Evolutionary conservation across 306 rosid genomes (phyloP), one percentile per base, ranked within the genome.

Genomic region (Cicer cuneatum): DNA sequence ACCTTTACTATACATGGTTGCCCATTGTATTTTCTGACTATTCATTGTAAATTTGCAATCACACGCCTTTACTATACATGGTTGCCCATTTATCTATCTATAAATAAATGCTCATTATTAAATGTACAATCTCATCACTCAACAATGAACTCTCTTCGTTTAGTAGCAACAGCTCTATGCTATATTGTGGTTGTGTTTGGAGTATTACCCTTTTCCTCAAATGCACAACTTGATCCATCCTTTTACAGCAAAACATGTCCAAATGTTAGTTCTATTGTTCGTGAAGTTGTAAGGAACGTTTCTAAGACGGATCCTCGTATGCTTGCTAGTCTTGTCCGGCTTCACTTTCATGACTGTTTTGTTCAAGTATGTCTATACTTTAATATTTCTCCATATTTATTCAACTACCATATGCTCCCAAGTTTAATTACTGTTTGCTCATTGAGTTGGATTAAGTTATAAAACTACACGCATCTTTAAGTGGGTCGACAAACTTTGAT

Each of bases 321-420:
- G 7, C 72, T 75, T 6, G 88, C 81, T 1, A 82, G 86, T 65
- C 76, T 86, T 71, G 0, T 66, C 12, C 75, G 90, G 78, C 81
- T 86, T 65, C 86, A 81, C 51, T 86, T 86, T 52, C 90, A 87
- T 41, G 90, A 87, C 7, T 87, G 90, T 66, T 87, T 87, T 14
- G 89, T 87, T 59, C 80, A 78, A 14, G 91, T 87, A 59, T 5
- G 69, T 73, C 2, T 4, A 53, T 8, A 24, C 12, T 45, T 43
- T 43, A 43, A 43, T 43, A 43, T 24, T 24, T 24, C 29, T 24
- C 29, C 3, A 24, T 24, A 24, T 24, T 24, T 3, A 24, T 24
- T 24, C 29, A 24, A 2, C 2, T 21, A 21, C 24, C 24, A 21
- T 21, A 21, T 21, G 24, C 24, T 21, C 24, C 24, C 24, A 21